Conservation (phyloP, 106 monocot genomes). For the Hemerocallis citrina region DNA sequence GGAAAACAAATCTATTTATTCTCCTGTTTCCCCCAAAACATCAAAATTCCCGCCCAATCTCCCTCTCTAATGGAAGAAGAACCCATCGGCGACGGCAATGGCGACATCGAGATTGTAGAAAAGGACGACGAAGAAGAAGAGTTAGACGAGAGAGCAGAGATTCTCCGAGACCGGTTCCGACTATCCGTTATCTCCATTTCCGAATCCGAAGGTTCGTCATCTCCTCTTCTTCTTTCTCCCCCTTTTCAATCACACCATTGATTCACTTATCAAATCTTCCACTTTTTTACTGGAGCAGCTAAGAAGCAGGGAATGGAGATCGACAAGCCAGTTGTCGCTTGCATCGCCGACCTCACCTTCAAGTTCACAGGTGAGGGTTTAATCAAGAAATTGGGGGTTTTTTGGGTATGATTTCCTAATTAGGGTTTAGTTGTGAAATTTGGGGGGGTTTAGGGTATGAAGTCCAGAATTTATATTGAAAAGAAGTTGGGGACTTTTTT, state of each 20-base stretch:
- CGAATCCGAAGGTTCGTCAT: slow-evolving; percentile 40
- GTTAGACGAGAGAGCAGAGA: slow-evolving; percentile 34
- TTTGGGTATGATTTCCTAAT: too few relatives aligned
- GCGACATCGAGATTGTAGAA: slow-evolving; percentile 10
- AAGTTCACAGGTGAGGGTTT: slow-evolving; percentile 70
- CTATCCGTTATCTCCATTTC: slow-evolving; percentile 72
- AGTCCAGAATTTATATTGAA: too few relatives aligned
- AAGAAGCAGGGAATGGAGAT: slow-evolving; percentile 57
- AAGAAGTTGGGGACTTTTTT: too few relatives aligned
- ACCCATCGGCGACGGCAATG: background rate
- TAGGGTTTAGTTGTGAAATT: too few relatives aligned
- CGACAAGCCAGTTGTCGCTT: slow-evolving; percentile 51
- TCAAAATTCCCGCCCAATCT: background rate
- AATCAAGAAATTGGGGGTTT: too few relatives aligned
- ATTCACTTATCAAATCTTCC: background rate
- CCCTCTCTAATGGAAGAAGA: slow-evolving; percentile 11
- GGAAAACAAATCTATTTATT: too few relatives aligned
- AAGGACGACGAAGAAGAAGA: slow-evolving; percentile 41
- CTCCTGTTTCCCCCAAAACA: background rate
- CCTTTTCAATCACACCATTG: background rate
- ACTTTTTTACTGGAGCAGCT: slow-evolving; percentile 26
- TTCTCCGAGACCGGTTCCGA: slow-evolving; percentile 58
- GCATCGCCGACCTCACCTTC: slow-evolving; percentile 66
- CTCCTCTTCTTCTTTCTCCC: background rate
- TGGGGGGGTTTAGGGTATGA: too few relatives aligned